A percentile compares a stretch with the other conserved stretches of the same genome.
phyloP scores from a whole-genome alignment of 2,329 filamentous ascomycete genomes.

The Venturia asperata region DNA sequence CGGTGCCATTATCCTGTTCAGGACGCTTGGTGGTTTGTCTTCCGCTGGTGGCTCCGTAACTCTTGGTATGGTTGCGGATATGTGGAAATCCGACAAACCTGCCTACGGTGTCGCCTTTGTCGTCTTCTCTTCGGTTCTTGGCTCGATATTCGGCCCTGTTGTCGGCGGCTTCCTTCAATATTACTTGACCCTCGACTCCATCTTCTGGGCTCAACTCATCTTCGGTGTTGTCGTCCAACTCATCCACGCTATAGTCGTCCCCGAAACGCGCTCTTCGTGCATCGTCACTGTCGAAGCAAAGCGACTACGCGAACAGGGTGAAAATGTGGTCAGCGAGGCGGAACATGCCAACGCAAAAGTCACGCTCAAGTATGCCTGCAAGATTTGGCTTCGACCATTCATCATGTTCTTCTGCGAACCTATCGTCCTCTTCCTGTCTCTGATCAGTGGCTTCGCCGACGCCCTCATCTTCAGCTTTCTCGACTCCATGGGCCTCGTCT shows the following conservation, averaged over 20 bases:
- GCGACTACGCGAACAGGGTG: slow-evolving; percentile 56
- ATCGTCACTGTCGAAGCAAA: slow-evolving; percentile 72
- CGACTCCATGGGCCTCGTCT: slow-evolving; percentile 61
- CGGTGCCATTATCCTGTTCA: slow-evolving; percentile 35
- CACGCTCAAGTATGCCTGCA: slow-evolving; percentile 37
- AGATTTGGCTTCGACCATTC: slow-evolving; percentile 58
- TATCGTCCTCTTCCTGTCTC: slow-evolving; percentile 62
- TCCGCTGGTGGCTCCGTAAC: slow-evolving; percentile 58
- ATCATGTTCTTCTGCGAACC: slow-evolving; percentile 67
- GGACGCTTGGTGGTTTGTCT: slow-evolving; percentile 50
- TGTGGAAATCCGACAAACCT: slow-evolving; percentile 52
- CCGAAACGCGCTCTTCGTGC: slow-evolving; percentile 67
- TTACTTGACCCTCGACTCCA: slow-evolving; percentile 56
- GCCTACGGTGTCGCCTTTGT: slow-evolving; percentile 55
- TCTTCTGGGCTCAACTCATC: slow-evolving; percentile 77
- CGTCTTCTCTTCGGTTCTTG: slow-evolving; percentile 50
- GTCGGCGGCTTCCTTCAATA: slow-evolving; percentile 48
- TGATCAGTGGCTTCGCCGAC: slow-evolving; percentile 66
- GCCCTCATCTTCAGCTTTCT: slow-evolving; percentile 73
- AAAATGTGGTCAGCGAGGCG: slow-evolving; percentile 64
- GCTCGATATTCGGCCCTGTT: slow-evolving; percentile 49
- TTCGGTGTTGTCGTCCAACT: slow-evolving; percentile 62
- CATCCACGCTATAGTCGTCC: slow-evolving; percentile 59
- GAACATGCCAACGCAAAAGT: slow-evolving; percentile 43
- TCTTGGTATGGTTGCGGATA: slow-evolving; percentile 56